Percentiles rank a stretch among this genome's conserved stretches.
phyloP scores from a whole-genome alignment of 2,329 filamentous ascomycete genomes.

The Diplocarpon rosae region DNA sequence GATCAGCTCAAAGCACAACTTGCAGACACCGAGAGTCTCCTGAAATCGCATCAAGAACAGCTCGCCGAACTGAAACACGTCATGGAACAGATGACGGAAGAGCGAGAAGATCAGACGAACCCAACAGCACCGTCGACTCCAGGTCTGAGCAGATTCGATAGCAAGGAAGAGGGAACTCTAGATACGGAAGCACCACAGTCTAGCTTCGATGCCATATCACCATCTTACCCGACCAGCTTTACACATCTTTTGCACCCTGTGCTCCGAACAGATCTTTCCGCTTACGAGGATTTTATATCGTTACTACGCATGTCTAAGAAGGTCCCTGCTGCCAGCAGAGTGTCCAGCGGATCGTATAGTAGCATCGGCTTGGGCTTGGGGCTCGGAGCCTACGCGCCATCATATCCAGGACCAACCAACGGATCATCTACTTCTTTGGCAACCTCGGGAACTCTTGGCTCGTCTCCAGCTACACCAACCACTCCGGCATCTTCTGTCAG shows the following conservation, averaged over 20 bases:
- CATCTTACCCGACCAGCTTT: conserved; percentile 59
- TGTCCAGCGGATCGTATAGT: conserved; percentile 60
- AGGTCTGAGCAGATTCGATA: conserved; percentile 58
- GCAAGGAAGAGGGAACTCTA: conserved; percentile 35
- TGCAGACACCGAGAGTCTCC: conserved; percentile 71
- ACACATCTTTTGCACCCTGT: conserved; percentile 75
- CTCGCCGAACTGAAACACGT: conserved; percentile 82
- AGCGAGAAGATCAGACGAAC: conserved; percentile 61
- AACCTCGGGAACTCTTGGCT: conserved; percentile 37
- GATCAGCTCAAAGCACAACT: conserved; percentile 80
- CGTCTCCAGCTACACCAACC: conserved; percentile 47
- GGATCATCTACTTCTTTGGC: conserved; percentile 49
- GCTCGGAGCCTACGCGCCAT: conserved; percentile 35
- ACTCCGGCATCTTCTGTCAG: conserved; percentile 44
- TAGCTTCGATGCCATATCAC: conserved; percentile 35
- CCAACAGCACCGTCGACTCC: conserved; percentile 69
- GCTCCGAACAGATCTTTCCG: conserved; percentile 66
- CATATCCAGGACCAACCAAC: conserved; percentile 39
- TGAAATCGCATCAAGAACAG: conserved; percentile 88
- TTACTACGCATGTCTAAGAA: conserved; percentile 60
- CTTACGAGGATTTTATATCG: conserved; percentile 77
- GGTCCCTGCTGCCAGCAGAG: conserved; percentile 44
- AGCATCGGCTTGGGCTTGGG: conserved; percentile 38
- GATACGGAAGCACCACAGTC: conserved; percentile 25
- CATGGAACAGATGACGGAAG: conserved; percentile 73